Evolutionary conservation across 2,329 filamentous ascomycete species (phyloP).

Genomic region (Fusarium robinianum): DNA sequence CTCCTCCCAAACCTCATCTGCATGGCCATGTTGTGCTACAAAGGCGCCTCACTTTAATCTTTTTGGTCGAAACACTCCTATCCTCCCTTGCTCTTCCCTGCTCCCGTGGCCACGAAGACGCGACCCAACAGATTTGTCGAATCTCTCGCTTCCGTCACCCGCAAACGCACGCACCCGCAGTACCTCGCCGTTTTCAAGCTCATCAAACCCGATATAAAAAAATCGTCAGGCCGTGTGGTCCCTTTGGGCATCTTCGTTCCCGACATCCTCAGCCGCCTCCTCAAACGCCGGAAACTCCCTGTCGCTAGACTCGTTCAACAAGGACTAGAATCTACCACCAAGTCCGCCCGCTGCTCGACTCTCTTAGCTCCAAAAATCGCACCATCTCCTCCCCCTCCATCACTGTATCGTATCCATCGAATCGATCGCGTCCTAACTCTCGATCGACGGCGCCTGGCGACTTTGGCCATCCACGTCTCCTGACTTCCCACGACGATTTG

Average conservation of each 20-base stretch:
- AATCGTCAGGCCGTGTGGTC: conserved; percentile 9
- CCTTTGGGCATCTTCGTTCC: conserved; percentile 6
- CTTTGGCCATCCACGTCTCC: conserved; percentile 18
- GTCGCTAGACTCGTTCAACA: conserved; percentile 21
- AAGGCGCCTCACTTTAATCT: conserved; percentile 5
- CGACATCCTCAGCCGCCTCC: conserved; percentile 17
- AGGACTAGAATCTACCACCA: conserved; percentile 28
- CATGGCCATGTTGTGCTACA: conserved; percentile 6
- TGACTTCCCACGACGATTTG: conserved; percentile 24
- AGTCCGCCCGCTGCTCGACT: conserved; percentile 34
- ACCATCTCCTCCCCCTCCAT: conserved; percentile 36
- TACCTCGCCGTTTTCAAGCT: conserved; percentile 2
- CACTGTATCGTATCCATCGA: conserved; percentile 31
- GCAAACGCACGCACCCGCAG: conserved; percentile 9
- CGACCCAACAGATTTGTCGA: too few relatives aligned
- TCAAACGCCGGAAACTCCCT: conserved; percentile 18
- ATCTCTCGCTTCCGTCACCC: too few relatives aligned
- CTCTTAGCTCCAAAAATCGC: conserved; percentile 38
- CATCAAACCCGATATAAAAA: conserved; percentile 5
- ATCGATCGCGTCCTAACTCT: conserved; percentile 33
- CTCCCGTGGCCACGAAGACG: conserved; percentile 1
- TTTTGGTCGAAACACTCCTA: conserved; percentile 12
- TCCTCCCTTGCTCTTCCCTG: conserved; percentile 5
- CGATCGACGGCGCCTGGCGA: conserved; percentile 30
- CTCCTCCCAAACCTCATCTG: conserved; percentile 6